Percentiles rank a stretch among this genome's conserved stretches.
Conservation (phyloP, 345 rosid species). For the Gynandropsis gynandra region DNA sequence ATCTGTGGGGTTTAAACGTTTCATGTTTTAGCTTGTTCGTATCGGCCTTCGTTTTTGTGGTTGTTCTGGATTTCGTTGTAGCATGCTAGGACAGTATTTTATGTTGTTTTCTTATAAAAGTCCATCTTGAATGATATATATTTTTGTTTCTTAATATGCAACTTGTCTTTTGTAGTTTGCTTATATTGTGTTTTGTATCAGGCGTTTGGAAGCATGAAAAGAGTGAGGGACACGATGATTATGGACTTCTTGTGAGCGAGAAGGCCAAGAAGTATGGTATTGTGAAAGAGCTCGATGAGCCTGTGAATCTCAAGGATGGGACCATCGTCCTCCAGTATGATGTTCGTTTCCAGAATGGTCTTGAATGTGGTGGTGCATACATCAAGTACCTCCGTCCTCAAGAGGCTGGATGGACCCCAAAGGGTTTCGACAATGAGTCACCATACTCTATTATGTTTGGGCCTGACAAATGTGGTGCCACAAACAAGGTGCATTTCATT, state of each 20-base stretch:
- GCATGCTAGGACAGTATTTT: too few relatives aligned
- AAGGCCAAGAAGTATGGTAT: conserved; percentile 51
- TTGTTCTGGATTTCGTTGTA: too few relatives aligned
- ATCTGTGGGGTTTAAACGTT: too few relatives aligned
- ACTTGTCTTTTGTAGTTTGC: too few relatives aligned
- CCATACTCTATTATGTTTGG: conserved; percentile 66
- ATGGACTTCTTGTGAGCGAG: conserved; percentile 59
- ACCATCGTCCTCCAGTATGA: conserved; percentile 50
- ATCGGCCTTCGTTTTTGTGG: too few relatives aligned
- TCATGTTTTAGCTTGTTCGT: too few relatives aligned
- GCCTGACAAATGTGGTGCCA: conserved; percentile 61
- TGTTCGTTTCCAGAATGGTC: conserved; percentile 51
- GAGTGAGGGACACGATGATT: conserved; percentile 58
- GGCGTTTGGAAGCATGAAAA: conserved; percentile 53
- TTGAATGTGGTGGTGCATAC: conserved; percentile 67
- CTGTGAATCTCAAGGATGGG: conserved; percentile 39
- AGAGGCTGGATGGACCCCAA: conserved; percentile 44
- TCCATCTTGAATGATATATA: too few relatives aligned
- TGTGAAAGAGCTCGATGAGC: conserved; percentile 43
- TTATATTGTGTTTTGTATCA: conserved; percentile 6
- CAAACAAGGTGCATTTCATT: conserved; percentile 67
- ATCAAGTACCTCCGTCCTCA: conserved; percentile 51
- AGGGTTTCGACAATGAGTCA: conserved; percentile 48
- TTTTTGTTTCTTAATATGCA: too few relatives aligned
- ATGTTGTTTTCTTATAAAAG: too few relatives aligned